These are phyloP conservation scores for Colletotrichum liriopes DNA, from an alignment of 2,329 filamentous ascomycete genomes.

Conservation along the genomic window DNA sequence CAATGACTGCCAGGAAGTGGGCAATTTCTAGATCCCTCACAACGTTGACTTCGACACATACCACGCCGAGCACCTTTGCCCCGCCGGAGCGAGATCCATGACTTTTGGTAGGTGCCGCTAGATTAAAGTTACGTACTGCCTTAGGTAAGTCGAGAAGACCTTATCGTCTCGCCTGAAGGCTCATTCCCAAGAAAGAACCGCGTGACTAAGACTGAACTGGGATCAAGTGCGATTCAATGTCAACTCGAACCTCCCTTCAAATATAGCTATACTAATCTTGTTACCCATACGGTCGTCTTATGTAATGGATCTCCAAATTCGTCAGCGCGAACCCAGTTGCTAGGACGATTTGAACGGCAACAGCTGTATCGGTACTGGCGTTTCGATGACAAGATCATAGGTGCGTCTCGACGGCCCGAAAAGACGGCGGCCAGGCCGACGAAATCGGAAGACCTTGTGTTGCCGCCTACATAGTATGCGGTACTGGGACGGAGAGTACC, in stretches of 20 bases:
- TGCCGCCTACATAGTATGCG: not conserved
- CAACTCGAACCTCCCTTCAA: not conserved
- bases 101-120: conserved; percentile 2
- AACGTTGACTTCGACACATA: not conserved
- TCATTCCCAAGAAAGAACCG: not conserved
- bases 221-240: not conserved
- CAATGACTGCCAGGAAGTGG: not conserved
- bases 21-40: not conserved
- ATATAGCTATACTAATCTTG: not conserved
- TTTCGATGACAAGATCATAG: not conserved
- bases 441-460: conserved; percentile 14
- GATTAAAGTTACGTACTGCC: conserved; percentile 25
- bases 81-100: conserved; percentile 16
- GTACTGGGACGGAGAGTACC: not conserved
- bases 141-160: conserved; percentile 12
- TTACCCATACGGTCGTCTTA: not conserved
- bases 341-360: not conserved
- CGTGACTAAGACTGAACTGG: not conserved
- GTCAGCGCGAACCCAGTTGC: not conserved
- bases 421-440: not conserved
- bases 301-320: not conserved
- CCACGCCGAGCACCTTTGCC: not conserved
- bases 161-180: not conserved
- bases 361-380: not conserved
- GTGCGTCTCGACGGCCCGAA: conserved; percentile 8